A percentile compares a stretch with the other conserved stretches of the same genome.
Conservation (phyloP, 2,329 filamentous ascomycete genomes). For the Venturiaceae sp. region DNA sequence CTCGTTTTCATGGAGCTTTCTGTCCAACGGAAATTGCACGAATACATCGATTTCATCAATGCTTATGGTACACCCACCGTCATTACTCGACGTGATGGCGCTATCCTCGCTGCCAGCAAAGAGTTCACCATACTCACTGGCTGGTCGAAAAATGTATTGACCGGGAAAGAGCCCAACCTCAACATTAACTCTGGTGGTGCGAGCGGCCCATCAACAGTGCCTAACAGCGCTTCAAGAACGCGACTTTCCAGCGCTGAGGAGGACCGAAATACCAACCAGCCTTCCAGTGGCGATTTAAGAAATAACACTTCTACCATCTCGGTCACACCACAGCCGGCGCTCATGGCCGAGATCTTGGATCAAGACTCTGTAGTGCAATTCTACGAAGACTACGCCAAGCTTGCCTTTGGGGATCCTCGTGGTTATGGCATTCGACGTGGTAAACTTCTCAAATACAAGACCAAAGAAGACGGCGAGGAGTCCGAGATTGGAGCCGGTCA, state of each 20-base stretch:
- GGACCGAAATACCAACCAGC: slow-evolving; percentile 14
- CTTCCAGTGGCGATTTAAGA: neutral
- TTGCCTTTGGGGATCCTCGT: slow-evolving; percentile 85
- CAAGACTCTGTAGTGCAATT: slow-evolving; percentile 90
- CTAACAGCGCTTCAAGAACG: slow-evolving; percentile 29
- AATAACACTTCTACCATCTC: neutral
- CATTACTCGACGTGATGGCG: slow-evolving; percentile 83
- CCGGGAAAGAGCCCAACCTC: slow-evolving; percentile 78
- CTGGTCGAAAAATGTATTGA: slow-evolving; percentile 81
- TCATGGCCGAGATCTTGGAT: slow-evolving; percentile 85
- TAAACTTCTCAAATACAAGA: slow-evolving; percentile 76
- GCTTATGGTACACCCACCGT: slow-evolving; percentile 84
- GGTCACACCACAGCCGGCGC: slow-evolving; percentile 54
- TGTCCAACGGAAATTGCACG: slow-evolving; percentile 83
- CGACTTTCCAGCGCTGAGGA: slow-evolving; percentile 25
- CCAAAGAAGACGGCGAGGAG: slow-evolving; percentile 31
- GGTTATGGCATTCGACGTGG: slow-evolving; percentile 77
- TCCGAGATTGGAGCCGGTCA: slow-evolving; percentile 15
- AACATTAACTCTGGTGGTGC: slow-evolving; percentile 66
- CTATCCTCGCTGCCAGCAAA: slow-evolving; percentile 91
- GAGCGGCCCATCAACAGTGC: slow-evolving; percentile 17
- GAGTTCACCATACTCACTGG: slow-evolving; percentile 94
- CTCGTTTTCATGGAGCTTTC: slow-evolving; percentile 97
- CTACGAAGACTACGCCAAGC: slow-evolving; percentile 87
- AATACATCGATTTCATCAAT: slow-evolving; percentile 86